Evolutionary conservation across 169 alveolate species (phyloP).

Genomic region (Plasmodium ovale): DNA sequence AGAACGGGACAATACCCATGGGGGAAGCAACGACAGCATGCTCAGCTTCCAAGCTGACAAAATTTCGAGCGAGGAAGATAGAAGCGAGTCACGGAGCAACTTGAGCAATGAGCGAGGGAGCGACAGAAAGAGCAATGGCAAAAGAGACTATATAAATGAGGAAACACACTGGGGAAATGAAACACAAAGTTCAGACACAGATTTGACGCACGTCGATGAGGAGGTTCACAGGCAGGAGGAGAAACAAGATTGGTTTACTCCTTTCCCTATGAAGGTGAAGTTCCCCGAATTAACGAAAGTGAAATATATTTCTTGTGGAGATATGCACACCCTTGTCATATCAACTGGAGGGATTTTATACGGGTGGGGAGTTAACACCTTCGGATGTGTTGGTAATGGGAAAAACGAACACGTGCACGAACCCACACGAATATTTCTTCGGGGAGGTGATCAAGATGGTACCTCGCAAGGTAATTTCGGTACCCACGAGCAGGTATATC

Average conservation of each 20-base stretch:
- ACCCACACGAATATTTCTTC: conserved; percentile 79
- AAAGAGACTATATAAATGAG: neutral
- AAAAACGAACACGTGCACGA: conserved; percentile 73
- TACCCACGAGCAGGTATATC: conserved; percentile 23
- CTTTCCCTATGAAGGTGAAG: conserved; percentile 83
- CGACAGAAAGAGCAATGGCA: neutral
- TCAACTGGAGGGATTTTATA: conserved; percentile 83
- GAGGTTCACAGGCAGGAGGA: too few species aligned
- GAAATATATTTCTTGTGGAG: conserved; percentile 88
- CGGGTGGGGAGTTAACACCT: conserved; percentile 87
- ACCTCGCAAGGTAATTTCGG: conserved; percentile 1
- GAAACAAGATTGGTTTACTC: conserved; percentile 87
- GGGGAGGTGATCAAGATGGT: neutral
- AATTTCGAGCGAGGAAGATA: neutral
- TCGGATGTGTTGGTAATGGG: conserved; percentile 90
- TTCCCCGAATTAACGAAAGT: conserved; percentile 77
- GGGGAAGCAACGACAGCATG: neutral
- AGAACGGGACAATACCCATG: too few species aligned
- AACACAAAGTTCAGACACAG: neutral
- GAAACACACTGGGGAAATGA: conserved; percentile 1
- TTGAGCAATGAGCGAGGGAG: neutral
- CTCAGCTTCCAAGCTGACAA: neutral
- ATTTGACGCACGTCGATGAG: too few species aligned
- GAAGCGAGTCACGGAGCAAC: neutral
- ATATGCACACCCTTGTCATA: conserved; percentile 85